Conservation (phyloP, 495 filamentous ascomycete genomes). For the Aspergillus hancockii region DNA sequence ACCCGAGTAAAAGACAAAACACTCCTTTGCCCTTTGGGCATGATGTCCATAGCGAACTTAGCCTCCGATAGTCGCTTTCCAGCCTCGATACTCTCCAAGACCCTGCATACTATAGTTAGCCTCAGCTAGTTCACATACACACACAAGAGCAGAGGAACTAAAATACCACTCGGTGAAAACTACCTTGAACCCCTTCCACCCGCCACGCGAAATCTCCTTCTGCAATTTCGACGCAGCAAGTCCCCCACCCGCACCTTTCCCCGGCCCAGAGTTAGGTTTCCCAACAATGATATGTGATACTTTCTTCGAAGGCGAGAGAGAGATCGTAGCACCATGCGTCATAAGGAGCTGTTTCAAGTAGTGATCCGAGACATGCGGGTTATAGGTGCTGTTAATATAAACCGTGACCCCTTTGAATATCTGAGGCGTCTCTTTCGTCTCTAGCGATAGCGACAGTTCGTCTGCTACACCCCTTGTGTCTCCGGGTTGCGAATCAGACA, state of each 20-base stretch:
- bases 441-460: neutral
- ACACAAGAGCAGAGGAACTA: slow-evolving; percentile 4
- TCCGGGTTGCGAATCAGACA: neutral
- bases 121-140: neutral
- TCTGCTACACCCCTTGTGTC: neutral
- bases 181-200: slow-evolving; percentile 66
- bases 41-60: slow-evolving; percentile 64
- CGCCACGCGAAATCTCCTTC: slow-evolving; percentile 69
- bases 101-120: slow-evolving; percentile 46
- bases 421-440: slow-evolving; percentile 5
- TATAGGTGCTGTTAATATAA: slow-evolving; percentile 88
- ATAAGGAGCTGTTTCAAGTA: slow-evolving; percentile 77
- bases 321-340: slow-evolving; percentile 68
- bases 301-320: slow-evolving; percentile 66
- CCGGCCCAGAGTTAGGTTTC: slow-evolving; percentile 45
- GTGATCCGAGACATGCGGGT: slow-evolving; percentile 81
- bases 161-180: slow-evolving; percentile 79
- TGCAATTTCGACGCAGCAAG: slow-evolving; percentile 80
- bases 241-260: slow-evolving; percentile 63
- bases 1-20: slow-evolving; percentile 52
- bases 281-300: slow-evolving; percentile 90
- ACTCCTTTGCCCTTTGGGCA: slow-evolving; percentile 60
- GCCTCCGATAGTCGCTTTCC: slow-evolving; percentile 75
- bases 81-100: slow-evolving; percentile 74
- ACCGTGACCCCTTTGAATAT: slow-evolving; percentile 70